Evolutionary conservation across 2,329 filamentous ascomycete genomes (phyloP).

Genomic region (Fusarium mexicanum): DNA sequence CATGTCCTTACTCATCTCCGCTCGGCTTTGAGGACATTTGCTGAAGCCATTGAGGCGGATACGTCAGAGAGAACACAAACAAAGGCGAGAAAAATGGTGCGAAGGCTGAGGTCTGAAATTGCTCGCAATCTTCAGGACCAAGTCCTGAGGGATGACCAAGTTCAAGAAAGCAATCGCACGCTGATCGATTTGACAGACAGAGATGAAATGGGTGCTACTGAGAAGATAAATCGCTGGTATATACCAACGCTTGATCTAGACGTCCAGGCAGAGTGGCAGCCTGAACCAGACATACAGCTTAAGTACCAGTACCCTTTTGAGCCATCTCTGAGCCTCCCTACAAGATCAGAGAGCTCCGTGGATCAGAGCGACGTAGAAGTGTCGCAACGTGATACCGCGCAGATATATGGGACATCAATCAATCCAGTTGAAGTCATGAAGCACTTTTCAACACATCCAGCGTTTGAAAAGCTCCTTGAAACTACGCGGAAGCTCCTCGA

Average conservation of each 20-base stretch:
- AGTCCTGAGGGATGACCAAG: neutral
- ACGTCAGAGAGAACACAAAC: neutral
- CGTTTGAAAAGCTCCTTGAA: neutral
- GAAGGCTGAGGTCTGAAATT: neutral
- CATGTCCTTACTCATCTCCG: neutral
- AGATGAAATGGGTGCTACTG: neutral
- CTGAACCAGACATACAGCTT: neutral
- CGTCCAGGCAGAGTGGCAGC: rapidly evolving
- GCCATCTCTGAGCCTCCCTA: neutral
- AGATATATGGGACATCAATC: neutral
- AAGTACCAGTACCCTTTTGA: neutral
- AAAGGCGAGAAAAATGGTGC: neutral
- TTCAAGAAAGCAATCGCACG: neutral
- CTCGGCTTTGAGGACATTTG: neutral
- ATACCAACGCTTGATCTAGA: neutral
- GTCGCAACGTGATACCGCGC: neutral
- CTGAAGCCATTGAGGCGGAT: neutral
- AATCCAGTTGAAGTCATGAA: neutral
- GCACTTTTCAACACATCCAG: neutral
- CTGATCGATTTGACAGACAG: neutral
- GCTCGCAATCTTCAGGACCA: neutral
- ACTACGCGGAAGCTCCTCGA: neutral
- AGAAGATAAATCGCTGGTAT: neutral
- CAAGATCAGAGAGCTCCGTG: neutral
- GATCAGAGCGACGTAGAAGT: neutral